Base-by-base conservation (phyloP, 345 rosid species). In the Pugionium dolabratum region DNA sequence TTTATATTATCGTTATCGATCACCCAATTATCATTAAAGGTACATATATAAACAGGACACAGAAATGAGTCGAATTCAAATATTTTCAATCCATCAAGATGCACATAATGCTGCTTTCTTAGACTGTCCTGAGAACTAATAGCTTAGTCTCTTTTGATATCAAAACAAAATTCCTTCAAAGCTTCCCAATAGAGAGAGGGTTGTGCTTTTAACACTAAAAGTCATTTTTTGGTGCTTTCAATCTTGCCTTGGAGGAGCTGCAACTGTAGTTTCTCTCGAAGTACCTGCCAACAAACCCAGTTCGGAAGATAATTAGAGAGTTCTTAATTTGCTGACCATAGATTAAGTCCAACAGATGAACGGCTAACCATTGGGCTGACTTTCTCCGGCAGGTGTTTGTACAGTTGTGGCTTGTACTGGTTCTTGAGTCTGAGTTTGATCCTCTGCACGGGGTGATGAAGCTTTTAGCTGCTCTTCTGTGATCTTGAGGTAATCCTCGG, bases 381-480 rank as follows among this genome's bases (percentile, higher is more conserved):
- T 81, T 68, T 77, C 86, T 37, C 26, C 81, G 0, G 64, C 31
- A 9, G 80, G 56, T 41, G 81, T 64, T 70, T 70, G 83, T 11
- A 4, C 64, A 51, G 56, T 69, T 37, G 81, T 50, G 65, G 31
- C 56, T 55, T 64, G 40, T 70, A 9, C 5, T 43, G 48, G 55
- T 80, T 73, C 84, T 73, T 67, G 82, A 44, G 74, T 56, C 70
- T 75, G 75, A 75, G 49, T 42, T 57, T 69, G 77, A 56, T 79
- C 66, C 66, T 77, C 85, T 5, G 46, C 78, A 35, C 6, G 73
- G 0, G 65, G 27, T 27, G 79, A 55, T 1, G 78, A 61, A 76
- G 92, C 82, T 71, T 88, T 84, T 31, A 88, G 84, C 77, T 88
- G 99, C 73, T 86, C 95, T 65, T 94, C 95, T 1, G 96, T 86